These are phyloP conservation scores for Penicillium flavigenum DNA, from an alignment of 495 filamentous ascomycete genomes.

Conservation along the genomic window DNA sequence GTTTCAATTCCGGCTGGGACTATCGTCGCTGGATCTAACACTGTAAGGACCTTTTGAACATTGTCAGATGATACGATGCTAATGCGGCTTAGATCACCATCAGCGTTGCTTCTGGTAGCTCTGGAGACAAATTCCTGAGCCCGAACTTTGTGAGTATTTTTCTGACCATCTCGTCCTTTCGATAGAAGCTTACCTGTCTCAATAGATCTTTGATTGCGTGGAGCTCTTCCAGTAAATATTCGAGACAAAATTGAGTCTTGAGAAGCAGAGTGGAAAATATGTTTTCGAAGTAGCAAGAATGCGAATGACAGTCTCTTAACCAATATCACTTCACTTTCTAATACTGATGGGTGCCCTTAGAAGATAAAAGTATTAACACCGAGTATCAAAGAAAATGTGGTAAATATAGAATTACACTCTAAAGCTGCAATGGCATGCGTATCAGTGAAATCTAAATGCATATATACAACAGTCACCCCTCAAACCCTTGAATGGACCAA, in stretches of 20 bases:
- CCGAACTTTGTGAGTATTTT: constrained; percentile 60
- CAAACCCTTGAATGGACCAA: constrained; percentile 61
- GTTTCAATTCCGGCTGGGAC: constrained; percentile 54
- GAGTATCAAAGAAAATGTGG: background rate
- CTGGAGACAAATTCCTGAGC: constrained; percentile 51
- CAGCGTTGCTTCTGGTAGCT: constrained; percentile 57
- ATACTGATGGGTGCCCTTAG: too few relatives aligned
- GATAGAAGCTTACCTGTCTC: background rate
- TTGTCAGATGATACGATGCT: background rate
- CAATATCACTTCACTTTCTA: background rate
- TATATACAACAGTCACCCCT: background rate
- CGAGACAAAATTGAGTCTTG: too few relatives aligned
- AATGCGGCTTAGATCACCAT: constrained; percentile 49
- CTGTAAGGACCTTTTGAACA: constrained; percentile 25
- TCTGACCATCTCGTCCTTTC: background rate
- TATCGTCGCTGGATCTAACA: constrained; percentile 59
- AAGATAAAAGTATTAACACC: background rate
- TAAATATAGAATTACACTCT: background rate
- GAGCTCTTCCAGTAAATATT: constrained; percentile 46
- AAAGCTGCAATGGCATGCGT: background rate
- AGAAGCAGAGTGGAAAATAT: background rate
- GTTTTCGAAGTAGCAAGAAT: background rate
- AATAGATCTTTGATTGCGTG: constrained; percentile 56
- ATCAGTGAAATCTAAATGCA: background rate
- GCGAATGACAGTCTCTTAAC: background rate